phyloP scores from a whole-genome alignment of 768 basidiomycete species.

The Hirschioporus abietinus region DNA sequence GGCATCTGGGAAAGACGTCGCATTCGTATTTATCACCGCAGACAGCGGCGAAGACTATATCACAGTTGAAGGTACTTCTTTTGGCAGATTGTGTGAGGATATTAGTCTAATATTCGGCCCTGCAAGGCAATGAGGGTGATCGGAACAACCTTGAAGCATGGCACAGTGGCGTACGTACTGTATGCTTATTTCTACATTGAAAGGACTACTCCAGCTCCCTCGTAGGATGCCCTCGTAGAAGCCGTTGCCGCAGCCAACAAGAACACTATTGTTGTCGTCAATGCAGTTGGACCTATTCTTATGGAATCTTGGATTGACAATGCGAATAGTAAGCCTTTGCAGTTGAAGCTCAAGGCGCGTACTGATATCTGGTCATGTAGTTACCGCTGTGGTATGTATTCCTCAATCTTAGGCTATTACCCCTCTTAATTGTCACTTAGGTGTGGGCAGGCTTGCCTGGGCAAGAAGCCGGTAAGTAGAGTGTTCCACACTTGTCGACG shows the following conservation, averaged over 20 bases:
- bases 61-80: slow-evolving; percentile 44
- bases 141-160: slow-evolving; percentile 46
- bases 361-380: background rate
- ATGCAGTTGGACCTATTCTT: slow-evolving; percentile 57
- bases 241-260: slow-evolving; percentile 49
- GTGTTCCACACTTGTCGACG: background rate
- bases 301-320: slow-evolving; percentile 56
- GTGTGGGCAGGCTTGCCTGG: slow-evolving; percentile 57
- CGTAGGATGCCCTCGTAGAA: slow-evolving; percentile 39
- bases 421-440: slow-evolving; percentile 12
- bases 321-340: slow-evolving; percentile 35
- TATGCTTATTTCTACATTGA: slow-evolving; percentile 34
- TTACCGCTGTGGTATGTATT: slow-evolving; percentile 3
- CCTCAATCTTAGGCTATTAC: too few species aligned
- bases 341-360: background rate
- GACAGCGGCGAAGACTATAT: slow-evolving; percentile 43
- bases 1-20: slow-evolving; percentile 42
- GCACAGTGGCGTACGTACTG: slow-evolving; percentile 38
- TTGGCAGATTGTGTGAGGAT: background rate
- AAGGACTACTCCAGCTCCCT: background rate
- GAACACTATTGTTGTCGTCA: slow-evolving; percentile 62
- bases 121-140: slow-evolving; percentile 46
- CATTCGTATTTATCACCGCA: slow-evolving; percentile 49
- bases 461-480: slow-evolving; percentile 57
- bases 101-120: background rate